phyloP scores from a whole-genome alignment of 768 basidiomycete genomes.

The Scleroderma citrinum region DNA sequence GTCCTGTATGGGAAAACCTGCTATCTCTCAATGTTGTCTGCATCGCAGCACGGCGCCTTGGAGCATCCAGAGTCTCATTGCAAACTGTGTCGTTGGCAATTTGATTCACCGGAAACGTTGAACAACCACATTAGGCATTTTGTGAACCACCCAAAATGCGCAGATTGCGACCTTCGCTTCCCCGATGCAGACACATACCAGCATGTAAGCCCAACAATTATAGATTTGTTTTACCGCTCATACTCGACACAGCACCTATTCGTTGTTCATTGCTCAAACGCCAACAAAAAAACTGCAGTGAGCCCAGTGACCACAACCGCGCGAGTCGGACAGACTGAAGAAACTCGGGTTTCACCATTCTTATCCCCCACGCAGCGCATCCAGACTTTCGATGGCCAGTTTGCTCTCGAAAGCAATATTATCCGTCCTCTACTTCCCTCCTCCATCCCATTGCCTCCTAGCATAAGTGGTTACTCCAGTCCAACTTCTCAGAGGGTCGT shows the following conservation, averaged over 20 bases:
- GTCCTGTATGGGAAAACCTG: not conserved
- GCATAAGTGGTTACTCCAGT: slow-evolving; percentile 26
- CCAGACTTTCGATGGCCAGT: slow-evolving; percentile 13
- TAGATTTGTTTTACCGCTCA: not conserved
- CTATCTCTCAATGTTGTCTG: slow-evolving; percentile 9
- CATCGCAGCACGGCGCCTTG: slow-evolving; percentile 24
- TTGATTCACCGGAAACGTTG: slow-evolving; percentile 31
- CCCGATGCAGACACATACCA: slow-evolving; percentile 31
- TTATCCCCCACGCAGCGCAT: slow-evolving; percentile 5
- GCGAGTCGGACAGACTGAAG: no score
- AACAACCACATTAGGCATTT: slow-evolving; percentile 39
- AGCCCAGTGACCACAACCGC: not conserved
- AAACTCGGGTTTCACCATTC: not conserved
- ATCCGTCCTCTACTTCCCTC: slow-evolving; percentile 19
- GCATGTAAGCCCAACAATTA: slow-evolving; percentile 23
- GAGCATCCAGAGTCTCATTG: slow-evolving; percentile 31
- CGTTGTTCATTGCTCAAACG: slow-evolving; percentile 17
- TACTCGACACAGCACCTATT: slow-evolving; percentile 24
- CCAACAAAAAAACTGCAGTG: not conserved
- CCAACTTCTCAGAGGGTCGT: slow-evolving; percentile 21
- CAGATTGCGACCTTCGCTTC: slow-evolving; percentile 38
- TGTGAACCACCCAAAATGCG: slow-evolving; percentile 40
- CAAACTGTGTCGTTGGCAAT: slow-evolving; percentile 34
- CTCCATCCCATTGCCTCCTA: slow-evolving; percentile 26
- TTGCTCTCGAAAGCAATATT: slow-evolving; percentile 16